Evolutionary conservation across 176 grass and related monocot species (phyloP).

Genomic region (Raddia distichophylla): DNA sequence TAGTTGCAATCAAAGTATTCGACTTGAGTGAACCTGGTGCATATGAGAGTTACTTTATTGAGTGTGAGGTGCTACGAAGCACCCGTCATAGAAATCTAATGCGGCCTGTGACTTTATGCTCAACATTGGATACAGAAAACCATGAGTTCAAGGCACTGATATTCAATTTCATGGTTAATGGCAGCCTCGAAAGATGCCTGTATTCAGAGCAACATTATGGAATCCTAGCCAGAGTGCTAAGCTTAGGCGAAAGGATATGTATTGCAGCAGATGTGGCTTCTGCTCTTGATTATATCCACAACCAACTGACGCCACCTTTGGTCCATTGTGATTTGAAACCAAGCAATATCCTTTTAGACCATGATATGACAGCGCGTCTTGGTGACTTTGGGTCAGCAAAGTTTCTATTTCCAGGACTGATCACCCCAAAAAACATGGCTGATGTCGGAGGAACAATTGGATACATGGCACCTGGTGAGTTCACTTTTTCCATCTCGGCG

Average conservation of each 20-base stretch:
- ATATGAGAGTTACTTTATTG: conserved; percentile 23
- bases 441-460: conserved; percentile 31
- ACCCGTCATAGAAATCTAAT: conserved; percentile 24
- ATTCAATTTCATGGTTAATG: conserved; percentile 40
- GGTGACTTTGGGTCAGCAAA: conserved; percentile 43
- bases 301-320: conserved; percentile 30
- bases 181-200: conserved; percentile 38
- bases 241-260: conserved; percentile 25
- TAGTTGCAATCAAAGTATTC: conserved; percentile 37
- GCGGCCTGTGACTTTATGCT: conserved; percentile 22
- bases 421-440: neutral
- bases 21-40: conserved; percentile 8
- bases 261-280: conserved; percentile 37
- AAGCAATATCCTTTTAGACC: conserved; percentile 29
- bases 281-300: conserved; percentile 37
- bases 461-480: conserved; percentile 36
- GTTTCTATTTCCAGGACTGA: neutral
- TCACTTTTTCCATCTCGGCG: neutral
- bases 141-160: conserved; percentile 36
- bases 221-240: neutral
- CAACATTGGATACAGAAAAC: conserved; percentile 8
- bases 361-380: conserved; percentile 23
- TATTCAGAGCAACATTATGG: neutral
- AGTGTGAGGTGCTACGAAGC: conserved; percentile 22
- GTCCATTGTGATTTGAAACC: conserved; percentile 48